A percentile compares a stretch with the other conserved stretches of the same genome.
These are phyloP conservation scores for Colletotrichum eleusines DNA, from an alignment of 2,329 filamentous ascomycete species.

Conservation along the genomic window DNA sequence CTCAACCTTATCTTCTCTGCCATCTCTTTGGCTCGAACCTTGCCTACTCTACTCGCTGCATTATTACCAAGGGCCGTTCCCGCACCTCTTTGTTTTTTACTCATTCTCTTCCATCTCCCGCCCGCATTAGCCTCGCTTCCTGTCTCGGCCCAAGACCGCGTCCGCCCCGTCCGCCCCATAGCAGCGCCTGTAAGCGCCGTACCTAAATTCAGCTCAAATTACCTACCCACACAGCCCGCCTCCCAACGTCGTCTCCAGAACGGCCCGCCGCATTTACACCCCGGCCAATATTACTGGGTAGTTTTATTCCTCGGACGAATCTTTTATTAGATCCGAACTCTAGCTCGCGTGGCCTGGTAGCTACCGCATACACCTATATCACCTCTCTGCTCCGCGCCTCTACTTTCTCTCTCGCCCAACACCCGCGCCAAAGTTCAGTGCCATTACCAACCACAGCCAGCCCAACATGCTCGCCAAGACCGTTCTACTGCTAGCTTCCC, in stretches of 20 bases:
- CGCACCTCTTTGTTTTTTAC: background rate
- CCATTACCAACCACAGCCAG: conserved; percentile 21
- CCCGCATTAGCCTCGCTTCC: conserved; percentile 32
- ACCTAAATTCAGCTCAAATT: conserved; percentile 37
- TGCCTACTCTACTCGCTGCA: background rate
- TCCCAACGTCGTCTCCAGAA: background rate
- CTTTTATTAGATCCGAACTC: conserved; percentile 39
- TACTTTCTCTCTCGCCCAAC: conserved; percentile 1
- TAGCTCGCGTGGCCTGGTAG: conserved; percentile 21
- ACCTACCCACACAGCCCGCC: conserved; percentile 23
- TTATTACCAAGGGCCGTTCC: background rate
- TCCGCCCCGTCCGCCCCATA: conserved; percentile 6
- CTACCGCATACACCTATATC: conserved; percentile 34
- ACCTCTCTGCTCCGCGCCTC: background rate
- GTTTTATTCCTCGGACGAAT: conserved; percentile 6
- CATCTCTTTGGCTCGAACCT: conserved; percentile 11
- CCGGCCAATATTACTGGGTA: background rate
- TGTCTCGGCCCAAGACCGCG: conserved; percentile 31
- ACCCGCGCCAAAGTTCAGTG: background rate
- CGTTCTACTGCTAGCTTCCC: conserved; percentile 50
- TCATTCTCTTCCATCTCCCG: conserved; percentile 16
- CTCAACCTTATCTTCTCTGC: background rate
- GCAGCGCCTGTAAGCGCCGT: conserved; percentile 39
- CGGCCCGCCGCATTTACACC: conserved; percentile 32
- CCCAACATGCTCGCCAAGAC: conserved; percentile 48